These are phyloP conservation scores for Ceratocystis eucalypticola DNA, from an alignment of 2,329 filamentous ascomycete species.

Conservation along the genomic window DNA sequence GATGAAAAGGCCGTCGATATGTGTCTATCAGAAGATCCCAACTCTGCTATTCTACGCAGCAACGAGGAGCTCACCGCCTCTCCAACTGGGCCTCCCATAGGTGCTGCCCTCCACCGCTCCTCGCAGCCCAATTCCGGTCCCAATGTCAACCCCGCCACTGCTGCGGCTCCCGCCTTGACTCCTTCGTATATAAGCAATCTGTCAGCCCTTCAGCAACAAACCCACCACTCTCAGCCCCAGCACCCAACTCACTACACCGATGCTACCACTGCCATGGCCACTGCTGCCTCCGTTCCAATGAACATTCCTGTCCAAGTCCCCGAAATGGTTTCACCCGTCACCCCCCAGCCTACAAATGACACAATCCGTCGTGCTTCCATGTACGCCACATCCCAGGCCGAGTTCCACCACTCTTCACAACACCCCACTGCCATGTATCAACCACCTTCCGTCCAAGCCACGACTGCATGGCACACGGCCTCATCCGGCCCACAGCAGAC, in stretches of 20 bases:
- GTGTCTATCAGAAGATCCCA: slow-evolving; percentile 37
- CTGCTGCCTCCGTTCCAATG: not conserved
- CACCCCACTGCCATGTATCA: not conserved
- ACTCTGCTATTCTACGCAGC: slow-evolving; percentile 26
- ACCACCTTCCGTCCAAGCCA: not conserved
- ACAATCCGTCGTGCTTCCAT: not conserved
- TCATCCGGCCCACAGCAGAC: not conserved
- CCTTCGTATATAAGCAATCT: slow-evolving; percentile 27
- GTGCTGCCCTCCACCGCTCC: slow-evolving; percentile 20
- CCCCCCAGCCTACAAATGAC: not conserved
- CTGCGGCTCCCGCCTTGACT: slow-evolving; percentile 23
- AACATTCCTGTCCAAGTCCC: slow-evolving; percentile 4
- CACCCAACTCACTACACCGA: not conserved
- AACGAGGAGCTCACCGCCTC: slow-evolving; percentile 29
- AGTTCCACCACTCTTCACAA: not conserved
- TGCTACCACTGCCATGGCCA: not conserved
- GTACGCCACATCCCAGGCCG: not conserved
- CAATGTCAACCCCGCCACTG: slow-evolving; percentile 18
- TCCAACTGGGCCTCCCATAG: slow-evolving; percentile 25
- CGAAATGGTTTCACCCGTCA: slow-evolving; percentile 6
- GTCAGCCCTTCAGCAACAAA: not conserved
- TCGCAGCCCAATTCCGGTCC: slow-evolving; percentile 10
- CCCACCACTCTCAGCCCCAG: not conserved
- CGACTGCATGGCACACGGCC: not conserved
- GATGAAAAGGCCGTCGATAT: slow-evolving; percentile 39